Conservation (phyloP, 768 basidiomycete species). For the Serendipita indica region DNA sequence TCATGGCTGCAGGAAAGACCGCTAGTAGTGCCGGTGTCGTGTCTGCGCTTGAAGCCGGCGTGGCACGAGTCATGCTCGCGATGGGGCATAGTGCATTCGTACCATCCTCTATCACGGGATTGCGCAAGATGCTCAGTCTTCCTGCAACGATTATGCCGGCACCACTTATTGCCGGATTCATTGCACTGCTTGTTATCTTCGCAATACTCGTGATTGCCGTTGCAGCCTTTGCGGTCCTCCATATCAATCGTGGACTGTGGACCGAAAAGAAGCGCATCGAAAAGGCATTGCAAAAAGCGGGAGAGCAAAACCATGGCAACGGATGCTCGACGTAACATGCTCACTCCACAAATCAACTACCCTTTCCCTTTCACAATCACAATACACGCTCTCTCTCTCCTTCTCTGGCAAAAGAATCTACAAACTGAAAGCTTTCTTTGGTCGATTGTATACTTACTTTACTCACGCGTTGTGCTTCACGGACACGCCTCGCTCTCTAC, state of each 20-base stretch:
- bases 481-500: too few relatives aligned
- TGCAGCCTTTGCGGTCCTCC: not conserved
- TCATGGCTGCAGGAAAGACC: not conserved
- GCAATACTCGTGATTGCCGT: not conserved
- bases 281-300: not conserved
- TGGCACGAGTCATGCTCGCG: not conserved
- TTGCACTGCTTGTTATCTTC: not conserved
- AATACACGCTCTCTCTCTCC: too few relatives aligned
- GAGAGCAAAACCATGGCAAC: too few relatives aligned
- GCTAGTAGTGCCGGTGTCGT: not conserved
- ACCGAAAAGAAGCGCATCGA: not conserved
- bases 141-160: not conserved
- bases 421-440: too few relatives aligned
- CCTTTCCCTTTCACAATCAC: too few relatives aligned
- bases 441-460: too few relatives aligned
- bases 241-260: conserved; percentile 1
- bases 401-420: too few relatives aligned
- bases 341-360: too few relatives aligned
- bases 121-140: not conserved
- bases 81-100: conserved; percentile 2
- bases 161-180: not conserved
- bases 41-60: not conserved
- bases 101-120: not conserved
- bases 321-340: too few relatives aligned
- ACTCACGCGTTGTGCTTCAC: too few relatives aligned